Evolutionary conservation across 1,284 basidiomycete genomes (phyloP), one percentile per base, ranked within the genome.

Genomic region (Inonotus hispidus): DNA sequence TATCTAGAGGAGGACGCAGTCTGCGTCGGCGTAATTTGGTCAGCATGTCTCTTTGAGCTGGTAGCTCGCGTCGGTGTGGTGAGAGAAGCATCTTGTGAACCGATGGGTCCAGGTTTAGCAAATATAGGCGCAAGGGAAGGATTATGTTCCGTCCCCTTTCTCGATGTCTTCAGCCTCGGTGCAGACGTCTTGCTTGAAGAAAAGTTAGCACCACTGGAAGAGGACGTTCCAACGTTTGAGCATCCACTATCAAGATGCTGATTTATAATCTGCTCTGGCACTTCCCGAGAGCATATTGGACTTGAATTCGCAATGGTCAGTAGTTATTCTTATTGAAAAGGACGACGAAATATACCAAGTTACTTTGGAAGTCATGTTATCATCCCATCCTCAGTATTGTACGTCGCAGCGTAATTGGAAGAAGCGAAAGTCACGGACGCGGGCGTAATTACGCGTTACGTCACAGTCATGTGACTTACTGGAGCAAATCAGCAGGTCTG

Each of bases 181-280:
- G 4, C 52, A 53, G 67, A 61, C 0, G 45, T 23, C 61, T 60
- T 46, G 66, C 56, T 59, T 54, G 56, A 62, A 67, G 62, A 52
- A 52, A 27, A 59, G 8, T n/a, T n/a, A n/a, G n/a, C n/a, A n/a
- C 43, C 61, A 19, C 41, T 52, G 25, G 43, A 54, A 41, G 65
- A 53, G 13, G 66, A 53, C 38, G 58, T 1, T 29, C 60, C 61
- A 43, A 68, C 59, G 32, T 72, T 68, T 21, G 70, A 68, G 58
- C 80, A 83, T 57, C 70, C 72, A 56, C 70, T 77, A 60, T 82
- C 80, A n/a, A 82, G 66, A 65, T 82, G 80, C 25, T 62, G 64
- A 66, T 82, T 83, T 59, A 82, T 82, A 61, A 73, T 61, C 50
- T 68, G 68, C 63, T 77, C 79, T 1, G 70, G 64, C 3, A 82